phyloP scores from a whole-genome alignment of 176 grass and related monocot species.

The sorghum (Sorghum bicolor) region Sorghum_bicolor_NCBIv3 NC_012872.2:3716501-3717000 shows the following conservation, averaged over 20 bases:
- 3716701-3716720: slow-evolving; percentile 82
- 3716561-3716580: neutral
- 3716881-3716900: neutral
- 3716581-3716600: neutral
- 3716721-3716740: slow-evolving; percentile 91
- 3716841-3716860: slow-evolving; percentile 81
- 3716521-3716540: slow-evolving; percentile 21
- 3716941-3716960: neutral
- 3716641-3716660: neutral
- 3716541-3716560: neutral
- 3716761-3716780: slow-evolving; percentile 67
- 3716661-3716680: slow-evolving; percentile 48
- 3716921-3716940: neutral
- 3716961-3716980: slow-evolving; percentile 89
- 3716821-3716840: slow-evolving; percentile 75
- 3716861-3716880: neutral
- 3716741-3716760: slow-evolving; percentile 81
- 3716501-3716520: slow-evolving; percentile 36
- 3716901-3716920: neutral
- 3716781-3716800: slow-evolving; percentile 96
- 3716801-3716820: slow-evolving; percentile 86
- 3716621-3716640: slow-evolving; percentile 11
- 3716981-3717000: slow-evolving; percentile 86
- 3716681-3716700: slow-evolving; percentile 84
- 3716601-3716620: slow-evolving; percentile 8